Evolutionary conservation across 2,329 filamentous ascomycete genomes (phyloP), one percentile per base, ranked within the genome.

Genomic region (Tolypocladium nubicola): DNA sequence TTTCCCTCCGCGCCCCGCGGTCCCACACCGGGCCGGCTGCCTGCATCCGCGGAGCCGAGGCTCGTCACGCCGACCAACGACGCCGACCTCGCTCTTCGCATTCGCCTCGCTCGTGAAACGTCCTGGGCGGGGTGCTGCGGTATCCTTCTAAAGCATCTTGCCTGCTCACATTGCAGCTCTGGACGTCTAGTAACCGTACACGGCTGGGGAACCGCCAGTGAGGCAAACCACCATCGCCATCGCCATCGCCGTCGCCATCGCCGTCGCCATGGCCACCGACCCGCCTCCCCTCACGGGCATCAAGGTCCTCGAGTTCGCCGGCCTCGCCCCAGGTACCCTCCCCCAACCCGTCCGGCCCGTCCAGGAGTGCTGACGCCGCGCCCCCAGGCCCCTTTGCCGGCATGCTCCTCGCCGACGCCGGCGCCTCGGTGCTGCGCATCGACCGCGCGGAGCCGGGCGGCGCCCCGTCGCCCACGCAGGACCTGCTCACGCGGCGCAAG

Each of bases 351-450:
- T 33, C 35, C 39, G 2, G 55, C 19, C n/a, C 3, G 8, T 14
- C 9, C 5, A 41, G 23, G 14, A 10, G 45, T 35, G 11, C 55
- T n/a, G 19, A 58, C 50, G 43, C 49, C 43, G 30, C 1, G 19
- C 1, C 16, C 21, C 4, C 62, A 92, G 91, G 88, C 33, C 92
- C 92, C 49, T 97, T 94, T 70, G 88, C 90, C 54, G 91, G 91
- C 65, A 83, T 97, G 67, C 83, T 96, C 54, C 86, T 97, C 60
- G 87, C 92, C 64, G 92, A 97, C 73, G 90, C 90, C 62, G 93
- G 93, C 66, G 93, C 93, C 56, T 84, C 84, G 7, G 89, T 97
- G 65, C 81, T 97, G 19, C 90, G 93, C 66, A 79, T 97, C 71
- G 93, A 97, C 76, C 87, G 84, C 37, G 70, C 79, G 43, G 78